These are phyloP conservation scores for Fraxinus americana DNA, from an alignment of 257 asterid species.

Conservation along the genomic window DNA sequence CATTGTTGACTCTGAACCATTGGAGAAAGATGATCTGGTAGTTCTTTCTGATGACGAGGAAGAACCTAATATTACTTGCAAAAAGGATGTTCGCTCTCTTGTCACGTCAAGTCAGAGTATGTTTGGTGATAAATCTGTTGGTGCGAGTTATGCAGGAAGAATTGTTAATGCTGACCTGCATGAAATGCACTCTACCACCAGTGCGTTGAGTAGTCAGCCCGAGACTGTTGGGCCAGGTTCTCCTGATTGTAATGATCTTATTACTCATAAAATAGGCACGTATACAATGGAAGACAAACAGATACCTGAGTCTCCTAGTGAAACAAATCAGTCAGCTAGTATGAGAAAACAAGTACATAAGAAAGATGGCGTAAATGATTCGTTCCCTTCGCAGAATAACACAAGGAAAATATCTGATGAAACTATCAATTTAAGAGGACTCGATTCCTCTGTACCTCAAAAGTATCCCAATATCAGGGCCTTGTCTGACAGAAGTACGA, in stretches of 20 bases:
- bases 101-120: conserved; percentile 33
- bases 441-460: conserved; percentile 37
- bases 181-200: conserved; percentile 31
- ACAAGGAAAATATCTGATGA: conserved; percentile 33
- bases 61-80: conserved; percentile 48
- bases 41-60: conserved; percentile 72
- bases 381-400: conserved; percentile 26
- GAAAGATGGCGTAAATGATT: conserved; percentile 24
- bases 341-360: conserved; percentile 34
- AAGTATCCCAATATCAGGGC: conserved; percentile 35
- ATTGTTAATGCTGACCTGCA: conserved; percentile 33
- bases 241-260: conserved; percentile 30
- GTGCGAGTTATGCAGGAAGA: conserved; percentile 35
- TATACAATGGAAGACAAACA: conserved; percentile 31
- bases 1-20: conserved; percentile 35
- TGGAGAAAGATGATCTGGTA: conserved; percentile 44
- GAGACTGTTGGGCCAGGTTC: conserved; percentile 34
- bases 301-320: conserved; percentile 34
- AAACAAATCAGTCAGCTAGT: conserved; percentile 37
- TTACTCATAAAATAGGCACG: conserved; percentile 28
- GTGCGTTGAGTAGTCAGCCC: conserved; percentile 28
- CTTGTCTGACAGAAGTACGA: conserved; percentile 31
- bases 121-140: conserved; percentile 33
- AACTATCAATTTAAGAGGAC: conserved; percentile 32
- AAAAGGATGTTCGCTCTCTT: conserved; percentile 29